A percentile compares a stretch with the other conserved stretches of the same genome.
Conservation (phyloP, 768 basidiomycete genomes). For the Mycena rebaudengoi region DNA sequence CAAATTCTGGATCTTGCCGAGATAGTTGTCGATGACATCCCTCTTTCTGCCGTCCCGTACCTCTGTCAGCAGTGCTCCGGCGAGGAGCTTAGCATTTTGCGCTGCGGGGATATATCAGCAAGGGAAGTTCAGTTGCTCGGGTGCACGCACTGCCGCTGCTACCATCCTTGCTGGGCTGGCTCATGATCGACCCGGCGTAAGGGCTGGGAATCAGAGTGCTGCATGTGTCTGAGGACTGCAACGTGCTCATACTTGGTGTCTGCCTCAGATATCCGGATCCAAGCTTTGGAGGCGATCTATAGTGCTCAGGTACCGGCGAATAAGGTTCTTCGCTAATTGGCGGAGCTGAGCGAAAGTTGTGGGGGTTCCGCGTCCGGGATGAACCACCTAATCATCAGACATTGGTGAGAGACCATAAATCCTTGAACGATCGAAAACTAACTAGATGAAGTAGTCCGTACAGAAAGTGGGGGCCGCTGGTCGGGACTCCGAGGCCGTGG, state of each 20-base stretch:
- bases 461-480: slow-evolving; percentile 16
- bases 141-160: not conserved
- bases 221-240: slow-evolving; percentile 3
- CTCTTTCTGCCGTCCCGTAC: slow-evolving; percentile 30
- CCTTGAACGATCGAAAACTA: not conserved
- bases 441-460: slow-evolving; percentile 28
- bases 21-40: slow-evolving; percentile 31
- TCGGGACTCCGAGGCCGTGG: slow-evolving; percentile 17
- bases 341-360: no score
- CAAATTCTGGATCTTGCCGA: slow-evolving; percentile 31
- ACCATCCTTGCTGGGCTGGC: slow-evolving; percentile 15
- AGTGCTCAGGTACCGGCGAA: not conserved
- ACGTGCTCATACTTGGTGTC: slow-evolving; percentile 6
- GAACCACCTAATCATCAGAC: slow-evolving; percentile 14
- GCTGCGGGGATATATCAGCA: not conserved
- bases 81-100: slow-evolving; percentile 31
- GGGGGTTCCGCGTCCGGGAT: slow-evolving; percentile 19
- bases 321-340: slow-evolving; percentile 16
- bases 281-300: not conserved
- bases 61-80: slow-evolving; percentile 35
- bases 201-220: not conserved
- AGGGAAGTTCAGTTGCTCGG: not conserved
- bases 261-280: not conserved
- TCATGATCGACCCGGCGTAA: slow-evolving; percentile 22
- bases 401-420: not conserved